Evolutionary conservation across 345 rosid genomes (phyloP).

Genomic region (Psidium guajava): DNA sequence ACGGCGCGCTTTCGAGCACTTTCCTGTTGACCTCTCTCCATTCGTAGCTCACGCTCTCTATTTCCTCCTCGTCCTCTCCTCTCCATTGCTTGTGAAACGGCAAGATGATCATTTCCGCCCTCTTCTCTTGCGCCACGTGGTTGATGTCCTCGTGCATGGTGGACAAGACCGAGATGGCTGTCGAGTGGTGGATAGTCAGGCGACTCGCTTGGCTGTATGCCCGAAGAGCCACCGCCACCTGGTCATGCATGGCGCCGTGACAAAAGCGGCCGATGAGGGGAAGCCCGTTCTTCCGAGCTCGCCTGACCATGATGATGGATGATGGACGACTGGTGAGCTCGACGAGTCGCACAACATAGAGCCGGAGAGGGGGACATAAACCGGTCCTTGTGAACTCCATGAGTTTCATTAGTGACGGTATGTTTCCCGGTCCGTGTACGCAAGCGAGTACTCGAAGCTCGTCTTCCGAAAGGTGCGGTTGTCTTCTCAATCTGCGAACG

Average conservation of each 20-base stretch:
- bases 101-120: conserved; percentile 46
- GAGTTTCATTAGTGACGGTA: conserved; percentile 48
- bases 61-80: conserved; percentile 19
- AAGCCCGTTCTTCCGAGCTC: conserved; percentile 51
- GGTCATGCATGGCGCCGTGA: conserved; percentile 44
- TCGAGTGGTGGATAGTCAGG: conserved; percentile 47
- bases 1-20: conserved; percentile 55
- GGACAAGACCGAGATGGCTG: conserved; percentile 42
- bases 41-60: conserved; percentile 47
- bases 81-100: conserved; percentile 76
- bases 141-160: conserved; percentile 82
- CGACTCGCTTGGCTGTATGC: conserved; percentile 62
- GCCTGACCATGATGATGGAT: conserved; percentile 63
- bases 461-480: conserved; percentile 21
- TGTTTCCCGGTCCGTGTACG: conserved; percentile 53
- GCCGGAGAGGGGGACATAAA: conserved; percentile 39
- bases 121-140: conserved; percentile 61
- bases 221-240: conserved; percentile 46
- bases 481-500: conserved; percentile 35
- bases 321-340: conserved; percentile 73
- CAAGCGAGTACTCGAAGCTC: conserved; percentile 62
- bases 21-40: conserved; percentile 69
- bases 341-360: conserved; percentile 62
- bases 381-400: conserved; percentile 54
- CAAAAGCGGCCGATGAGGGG: conserved; percentile 53